Percentiles rank a stretch among this genome's conserved stretches.
phyloP scores from a whole-genome alignment of 2,329 filamentous ascomycete genomes.

The Neonectria sp. region DNA sequence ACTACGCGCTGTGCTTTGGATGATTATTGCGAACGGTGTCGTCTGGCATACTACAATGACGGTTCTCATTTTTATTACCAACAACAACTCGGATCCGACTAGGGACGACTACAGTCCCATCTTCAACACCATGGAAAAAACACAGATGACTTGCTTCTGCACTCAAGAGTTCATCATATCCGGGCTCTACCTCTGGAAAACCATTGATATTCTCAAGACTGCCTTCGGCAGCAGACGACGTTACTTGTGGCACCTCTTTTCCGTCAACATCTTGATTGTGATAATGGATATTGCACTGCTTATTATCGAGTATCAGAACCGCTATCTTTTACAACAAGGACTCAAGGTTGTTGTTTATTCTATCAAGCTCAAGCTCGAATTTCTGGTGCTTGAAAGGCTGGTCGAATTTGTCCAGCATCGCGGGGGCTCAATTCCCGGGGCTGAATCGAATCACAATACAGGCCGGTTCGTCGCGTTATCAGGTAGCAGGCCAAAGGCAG shows the following conservation, averaged over 20 bases:
- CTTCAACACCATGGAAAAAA: slow-evolving; percentile 49
- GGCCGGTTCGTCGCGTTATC: too few species aligned
- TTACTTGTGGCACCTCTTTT: slow-evolving; percentile 33
- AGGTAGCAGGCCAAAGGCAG: too few species aligned
- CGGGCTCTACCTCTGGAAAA: slow-evolving; percentile 6
- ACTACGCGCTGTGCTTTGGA: slow-evolving; percentile 64
- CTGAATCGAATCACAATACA: too few species aligned
- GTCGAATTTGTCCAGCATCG: slow-evolving; percentile 51
- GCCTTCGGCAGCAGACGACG: slow-evolving; percentile 5
- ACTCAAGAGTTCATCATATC: slow-evolving; percentile 2
- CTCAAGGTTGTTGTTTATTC: slow-evolving; percentile 34
- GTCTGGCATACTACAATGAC: slow-evolving; percentile 67
- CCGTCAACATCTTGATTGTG: slow-evolving; percentile 35
- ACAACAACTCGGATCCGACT: slow-evolving; percentile 36
- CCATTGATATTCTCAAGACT: slow-evolving; percentile 26
- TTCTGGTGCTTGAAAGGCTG: slow-evolving; percentile 53
- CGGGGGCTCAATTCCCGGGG: slow-evolving; percentile 2
- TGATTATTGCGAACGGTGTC: slow-evolving; percentile 70
- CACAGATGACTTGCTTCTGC: slow-evolving; percentile 7
- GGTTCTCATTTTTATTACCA: slow-evolving; percentile 67
- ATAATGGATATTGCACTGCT: slow-evolving; percentile 37
- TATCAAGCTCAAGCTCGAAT: slow-evolving; percentile 55
- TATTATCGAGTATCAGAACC: slow-evolving; percentile 27
- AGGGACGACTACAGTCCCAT: slow-evolving; percentile 21
- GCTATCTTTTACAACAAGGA: slow-evolving; percentile 26